phyloP scores from a whole-genome alignment of 2,329 filamentous ascomycete species.

The Colletotrichum paranaense region DNA sequence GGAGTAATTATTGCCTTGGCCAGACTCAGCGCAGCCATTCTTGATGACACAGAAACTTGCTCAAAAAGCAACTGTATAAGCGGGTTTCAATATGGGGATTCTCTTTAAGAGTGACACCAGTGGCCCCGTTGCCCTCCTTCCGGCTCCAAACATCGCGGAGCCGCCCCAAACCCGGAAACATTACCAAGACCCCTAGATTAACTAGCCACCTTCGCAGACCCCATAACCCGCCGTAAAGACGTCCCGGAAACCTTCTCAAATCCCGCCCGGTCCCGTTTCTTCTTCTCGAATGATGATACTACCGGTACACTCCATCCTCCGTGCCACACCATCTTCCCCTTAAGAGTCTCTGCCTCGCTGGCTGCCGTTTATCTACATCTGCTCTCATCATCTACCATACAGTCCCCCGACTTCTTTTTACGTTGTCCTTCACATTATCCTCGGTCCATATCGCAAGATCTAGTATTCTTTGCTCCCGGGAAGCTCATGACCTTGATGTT shows the following conservation, averaged over 20 bases:
- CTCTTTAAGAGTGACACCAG: neutral
- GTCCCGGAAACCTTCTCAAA: constrained; percentile 18
- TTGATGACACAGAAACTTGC: constrained; percentile 21
- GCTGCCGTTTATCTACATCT: neutral
- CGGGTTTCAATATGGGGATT: neutral
- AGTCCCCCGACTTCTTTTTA: neutral
- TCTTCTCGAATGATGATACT: constrained; percentile 9
- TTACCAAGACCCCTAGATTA: constrained; percentile 11
- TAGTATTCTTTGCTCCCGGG: neutral
- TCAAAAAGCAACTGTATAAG: constrained; percentile 6
- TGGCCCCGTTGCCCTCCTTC: neutral
- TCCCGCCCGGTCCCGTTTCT: constrained; percentile 15
- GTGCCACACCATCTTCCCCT: constrained; percentile 9
- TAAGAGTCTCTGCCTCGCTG: constrained; percentile 7
- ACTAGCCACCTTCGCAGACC: neutral
- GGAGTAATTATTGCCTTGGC: neutral
- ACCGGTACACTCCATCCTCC: neutral
- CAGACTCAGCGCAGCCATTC: constrained; percentile 1
- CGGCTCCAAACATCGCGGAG: constrained; percentile 17
- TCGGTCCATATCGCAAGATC: neutral
- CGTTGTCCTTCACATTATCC: neutral
- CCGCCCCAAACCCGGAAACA: constrained; percentile 21
- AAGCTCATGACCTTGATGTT: neutral
- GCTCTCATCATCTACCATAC: neutral
- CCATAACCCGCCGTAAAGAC: neutral